phyloP scores from a whole-genome alignment of 192 early-diverging fungal genomes.

The Chytriomyces sp. region DNA sequence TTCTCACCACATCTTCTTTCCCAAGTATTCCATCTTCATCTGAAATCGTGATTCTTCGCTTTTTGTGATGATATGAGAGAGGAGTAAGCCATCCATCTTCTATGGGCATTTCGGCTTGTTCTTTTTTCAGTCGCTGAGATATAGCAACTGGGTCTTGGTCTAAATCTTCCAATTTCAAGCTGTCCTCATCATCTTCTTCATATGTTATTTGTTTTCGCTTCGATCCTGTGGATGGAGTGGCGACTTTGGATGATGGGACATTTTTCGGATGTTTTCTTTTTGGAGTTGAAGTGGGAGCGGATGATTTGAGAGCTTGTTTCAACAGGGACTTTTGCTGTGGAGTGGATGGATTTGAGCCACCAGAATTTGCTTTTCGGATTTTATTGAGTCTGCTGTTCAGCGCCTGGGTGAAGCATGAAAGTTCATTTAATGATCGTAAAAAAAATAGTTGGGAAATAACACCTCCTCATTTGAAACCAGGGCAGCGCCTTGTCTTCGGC shows the following conservation, averaged over 20 bases:
- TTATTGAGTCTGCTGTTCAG: background rate
- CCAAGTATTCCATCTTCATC: slow-evolving; percentile 7
- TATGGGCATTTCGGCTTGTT: background rate
- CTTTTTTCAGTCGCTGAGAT: too few relatives aligned
- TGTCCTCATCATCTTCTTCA: background rate
- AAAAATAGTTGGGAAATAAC: too few relatives aligned
- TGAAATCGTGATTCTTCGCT: slow-evolving; percentile 13
- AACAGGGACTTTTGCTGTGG: background rate
- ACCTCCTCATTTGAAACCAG: too few relatives aligned
- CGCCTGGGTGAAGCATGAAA: background rate
- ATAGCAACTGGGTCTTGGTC: background rate
- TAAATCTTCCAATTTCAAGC: background rate
- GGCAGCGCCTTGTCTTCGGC: too few relatives aligned
- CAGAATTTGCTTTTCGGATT: background rate
- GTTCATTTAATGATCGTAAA: too few relatives aligned
- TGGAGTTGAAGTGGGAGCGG: too few relatives aligned
- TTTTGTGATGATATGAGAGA: background rate
- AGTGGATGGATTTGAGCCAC: background rate
- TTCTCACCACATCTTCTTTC: slow-evolving; percentile 13
- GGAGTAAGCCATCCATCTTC: slow-evolving; percentile 33
- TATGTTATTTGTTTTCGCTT: slow-evolving; percentile 10
- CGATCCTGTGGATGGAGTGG: background rate
- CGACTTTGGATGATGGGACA: background rate
- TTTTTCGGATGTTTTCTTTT: too few relatives aligned
- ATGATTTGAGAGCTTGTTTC: too few relatives aligned